These are phyloP conservation scores for Pseudogymnoascus sp. DNA, from an alignment of 2,329 filamentous ascomycete genomes.

Conservation along the genomic window DNA sequence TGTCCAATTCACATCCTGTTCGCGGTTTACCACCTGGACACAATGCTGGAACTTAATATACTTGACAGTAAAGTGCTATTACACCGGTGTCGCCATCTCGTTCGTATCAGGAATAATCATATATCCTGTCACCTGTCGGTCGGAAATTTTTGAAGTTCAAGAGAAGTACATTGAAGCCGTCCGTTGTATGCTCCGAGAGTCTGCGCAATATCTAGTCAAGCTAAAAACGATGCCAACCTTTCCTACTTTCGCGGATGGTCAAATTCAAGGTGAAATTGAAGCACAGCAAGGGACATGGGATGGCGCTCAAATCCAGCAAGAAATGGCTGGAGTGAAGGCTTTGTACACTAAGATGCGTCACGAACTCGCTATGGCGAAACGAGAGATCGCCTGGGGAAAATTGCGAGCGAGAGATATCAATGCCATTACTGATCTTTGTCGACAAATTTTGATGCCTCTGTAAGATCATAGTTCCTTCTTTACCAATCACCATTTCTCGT, in stretches of 20 bases:
- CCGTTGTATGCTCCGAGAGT: background rate
- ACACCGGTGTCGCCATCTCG: slow-evolving; percentile 9
- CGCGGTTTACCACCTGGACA: slow-evolving; percentile 6
- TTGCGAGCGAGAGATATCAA: slow-evolving; percentile 7
- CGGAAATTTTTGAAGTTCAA: slow-evolving; percentile 10
- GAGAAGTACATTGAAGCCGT: slow-evolving; percentile 5
- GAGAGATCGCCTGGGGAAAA: slow-evolving; percentile 8
- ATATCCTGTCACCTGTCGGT: slow-evolving; percentile 9
- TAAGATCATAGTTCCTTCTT: background rate
- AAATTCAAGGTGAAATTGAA: background rate
- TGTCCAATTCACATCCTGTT: slow-evolving; percentile 9
- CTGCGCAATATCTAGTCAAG: background rate
- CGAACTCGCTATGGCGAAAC: slow-evolving; percentile 7
- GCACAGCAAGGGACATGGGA: background rate
- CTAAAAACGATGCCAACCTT: slow-evolving; percentile 3
- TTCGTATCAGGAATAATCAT: slow-evolving; percentile 8
- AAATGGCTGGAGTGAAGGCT: slow-evolving; percentile 7
- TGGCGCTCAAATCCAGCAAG: background rate
- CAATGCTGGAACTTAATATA: slow-evolving; percentile 8
- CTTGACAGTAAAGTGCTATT: slow-evolving; percentile 9
- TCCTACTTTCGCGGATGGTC: background rate
- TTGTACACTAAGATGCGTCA: slow-evolving; percentile 7
- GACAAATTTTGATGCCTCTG: slow-evolving; percentile 8
- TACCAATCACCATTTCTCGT: background rate
- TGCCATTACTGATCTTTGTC: slow-evolving; percentile 5